A percentile compares a stretch with the other conserved stretches of the same genome.
phyloP scores from a whole-genome alignment of 371 early-diverging fungal genomes.

The Mucor sp. region DNA sequence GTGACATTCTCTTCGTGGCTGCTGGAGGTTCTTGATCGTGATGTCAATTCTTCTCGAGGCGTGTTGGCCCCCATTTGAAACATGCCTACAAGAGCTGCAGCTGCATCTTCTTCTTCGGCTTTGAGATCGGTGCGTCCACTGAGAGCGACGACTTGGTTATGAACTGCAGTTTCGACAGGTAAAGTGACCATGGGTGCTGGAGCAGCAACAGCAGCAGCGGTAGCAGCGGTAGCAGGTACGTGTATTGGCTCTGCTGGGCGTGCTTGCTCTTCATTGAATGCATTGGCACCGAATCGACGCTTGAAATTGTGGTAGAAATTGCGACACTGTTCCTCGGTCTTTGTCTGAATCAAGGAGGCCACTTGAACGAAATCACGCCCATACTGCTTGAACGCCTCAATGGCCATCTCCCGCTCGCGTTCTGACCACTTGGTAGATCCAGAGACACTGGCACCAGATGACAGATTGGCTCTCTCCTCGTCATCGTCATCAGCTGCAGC shows the following conservation, averaged over 20 bases:
- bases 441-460: not conserved
- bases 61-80: conserved; percentile 44
- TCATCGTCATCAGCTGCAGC: conserved; percentile 17
- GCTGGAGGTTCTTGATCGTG: conserved; percentile 22
- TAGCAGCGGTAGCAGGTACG: not conserved
- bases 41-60: conserved; percentile 11
- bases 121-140: conserved; percentile 40
- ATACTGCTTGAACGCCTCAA: conserved; percentile 73
- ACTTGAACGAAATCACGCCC: conserved; percentile 79
- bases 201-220: not conserved
- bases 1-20: not conserved
- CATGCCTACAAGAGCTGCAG: conserved; percentile 53
- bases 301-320: conserved; percentile 81
- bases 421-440: conserved; percentile 66
- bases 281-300: conserved; percentile 66
- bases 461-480: conserved; percentile 26
- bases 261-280: conserved; percentile 52
- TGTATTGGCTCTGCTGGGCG: conserved; percentile 13
- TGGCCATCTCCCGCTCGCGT: conserved; percentile 72
- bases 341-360: conserved; percentile 70
- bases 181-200: not conserved
- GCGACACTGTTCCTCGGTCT: conserved; percentile 81
- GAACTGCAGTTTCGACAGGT: not conserved
- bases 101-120: conserved; percentile 58
- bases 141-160: conserved; percentile 1